Evolutionary conservation across 2,329 filamentous ascomycete species (phyloP), one percentile per base, ranked within the genome.

Genomic region (Penicillium decumbens): DNA sequence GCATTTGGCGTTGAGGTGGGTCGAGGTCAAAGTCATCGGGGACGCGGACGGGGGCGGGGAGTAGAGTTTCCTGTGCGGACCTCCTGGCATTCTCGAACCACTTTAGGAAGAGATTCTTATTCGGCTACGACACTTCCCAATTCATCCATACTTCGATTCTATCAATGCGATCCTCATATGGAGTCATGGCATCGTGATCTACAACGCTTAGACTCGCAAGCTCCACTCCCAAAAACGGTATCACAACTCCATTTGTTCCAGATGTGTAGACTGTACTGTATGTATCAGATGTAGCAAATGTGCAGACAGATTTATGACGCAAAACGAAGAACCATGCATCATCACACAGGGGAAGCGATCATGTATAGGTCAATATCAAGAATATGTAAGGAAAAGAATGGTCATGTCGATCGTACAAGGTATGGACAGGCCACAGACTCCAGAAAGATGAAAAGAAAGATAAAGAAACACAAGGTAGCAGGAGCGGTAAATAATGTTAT

Each of bases 391-490:
- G 20, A 35, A 51, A 37, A 30, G 25, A 47, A 53, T 53, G 51
- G 57, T 58, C 58, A 44, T 55, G 53, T 57, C 55, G 50, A 61
- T 56, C 55, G 50, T 58, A 55, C 55, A 56, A 53, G 53, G 47
- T 45, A 48, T 44, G 40, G 47, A 50, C 13, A 48, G 39, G 37
- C 41, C 51, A 51, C 38, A 37, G 38, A 42, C 38, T 40, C 37
- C 32, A 25, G 38, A 41, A 48, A 43, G 6, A 28, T 27, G 25
- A 47, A 27, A 51, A 27, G 45, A 23, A 45, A 23, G 20, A 40
- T 1, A 18, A 18, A 18, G 15, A 18, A 18, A 18, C 15, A 18
- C 15, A 18, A 18, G 15, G 15, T 18, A 18, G 15, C 15, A 18
- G 15, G 15, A 30, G 39, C 43, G 42, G 29, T 32, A 35, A 45